phyloP scores from a whole-genome alignment of 1,284 basidiomycete species.

The Rhodotorula sp. region DNA sequence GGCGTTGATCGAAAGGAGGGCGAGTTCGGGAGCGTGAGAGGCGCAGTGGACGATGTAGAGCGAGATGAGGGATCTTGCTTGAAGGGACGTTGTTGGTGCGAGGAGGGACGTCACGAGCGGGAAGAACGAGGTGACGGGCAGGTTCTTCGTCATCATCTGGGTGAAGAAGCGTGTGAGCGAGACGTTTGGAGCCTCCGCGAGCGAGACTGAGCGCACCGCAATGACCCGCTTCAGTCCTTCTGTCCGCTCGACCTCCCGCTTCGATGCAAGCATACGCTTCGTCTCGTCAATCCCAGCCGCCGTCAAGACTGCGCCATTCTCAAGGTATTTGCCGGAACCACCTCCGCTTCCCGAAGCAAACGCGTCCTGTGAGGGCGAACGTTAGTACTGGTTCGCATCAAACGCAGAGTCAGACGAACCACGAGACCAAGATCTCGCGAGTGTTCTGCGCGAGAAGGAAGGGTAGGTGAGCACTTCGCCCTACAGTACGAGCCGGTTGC shows the following conservation, averaged over 20 bases:
- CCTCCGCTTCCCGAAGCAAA: conserved; percentile 37
- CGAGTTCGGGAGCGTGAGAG: conserved; percentile 86
- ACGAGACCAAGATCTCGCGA: conserved; percentile 39
- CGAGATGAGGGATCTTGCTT: conserved; percentile 95
- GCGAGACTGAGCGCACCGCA: conserved; percentile 61
- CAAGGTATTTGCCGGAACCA: conserved; percentile 43
- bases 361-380: conserved; percentile 20
- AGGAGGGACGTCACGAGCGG: conserved; percentile 70
- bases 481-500: not conserved
- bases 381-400: not conserved
- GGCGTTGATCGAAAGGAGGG: conserved; percentile 95
- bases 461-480: not conserved
- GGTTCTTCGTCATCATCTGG: conserved; percentile 86
- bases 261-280: conserved; percentile 77
- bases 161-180: not conserved
- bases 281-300: conserved; percentile 61
- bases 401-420: not conserved
- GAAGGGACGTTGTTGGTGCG: conserved; percentile 58
- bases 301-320: conserved; percentile 42
- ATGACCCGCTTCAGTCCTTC: conserved; percentile 92
- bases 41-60: conserved; percentile 95
- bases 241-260: conserved; percentile 79
- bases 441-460: conserved; percentile 22
- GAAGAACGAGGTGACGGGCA: conserved; percentile 87
- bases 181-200: conserved; percentile 5